Conservation (phyloP, 1,139 yeast genomes). For the Yamadazyma sp. region DNA sequence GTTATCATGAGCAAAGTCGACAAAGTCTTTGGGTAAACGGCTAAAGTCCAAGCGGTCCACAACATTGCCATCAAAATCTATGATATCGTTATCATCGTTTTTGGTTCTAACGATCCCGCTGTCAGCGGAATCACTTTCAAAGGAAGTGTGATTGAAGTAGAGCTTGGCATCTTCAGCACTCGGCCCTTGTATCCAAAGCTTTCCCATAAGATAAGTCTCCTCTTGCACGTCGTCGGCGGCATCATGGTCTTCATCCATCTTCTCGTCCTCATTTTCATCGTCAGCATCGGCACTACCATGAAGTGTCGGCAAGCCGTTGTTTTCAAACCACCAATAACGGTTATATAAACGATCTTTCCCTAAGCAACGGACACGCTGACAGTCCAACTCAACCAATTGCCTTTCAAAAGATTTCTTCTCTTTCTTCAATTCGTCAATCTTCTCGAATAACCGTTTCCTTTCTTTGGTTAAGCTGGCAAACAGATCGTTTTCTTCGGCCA, state of each 20-base stretch:
- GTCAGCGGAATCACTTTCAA: conserved; percentile 6
- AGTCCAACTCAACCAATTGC: conserved; percentile 63
- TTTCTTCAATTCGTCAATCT: conserved; percentile 44
- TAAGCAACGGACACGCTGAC: conserved; percentile 72
- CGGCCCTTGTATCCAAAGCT: conserved; percentile 95
- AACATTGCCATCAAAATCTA: conserved; percentile 11
- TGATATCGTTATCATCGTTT: conserved; percentile 6
- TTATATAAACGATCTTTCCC: conserved; percentile 86
- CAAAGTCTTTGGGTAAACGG: conserved; percentile 20
- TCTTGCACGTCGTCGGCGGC: conserved; percentile 43
- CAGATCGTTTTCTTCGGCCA: conserved; percentile 46
- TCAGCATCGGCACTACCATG: conserved; percentile 40
- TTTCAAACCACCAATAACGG: conserved; percentile 95
- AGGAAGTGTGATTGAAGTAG: conserved; percentile 16
- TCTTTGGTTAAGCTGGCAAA: conserved; percentile 46
- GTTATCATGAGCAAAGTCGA: conserved; percentile 18
- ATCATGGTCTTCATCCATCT: conserved; percentile 33
- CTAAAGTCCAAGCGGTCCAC: conserved; percentile 20
- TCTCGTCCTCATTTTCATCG: conserved; percentile 38
- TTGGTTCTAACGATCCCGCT: conserved; percentile 2
- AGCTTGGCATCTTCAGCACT: conserved; percentile 55
- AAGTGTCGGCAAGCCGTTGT: conserved; percentile 72
- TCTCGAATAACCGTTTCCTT: conserved; percentile 39
- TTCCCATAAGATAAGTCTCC: conserved; percentile 79
- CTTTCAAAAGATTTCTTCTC: conserved; percentile 55